phyloP scores from a whole-genome alignment of 768 basidiomycete genomes.

The Fibroporia radiculosa region DNA sequence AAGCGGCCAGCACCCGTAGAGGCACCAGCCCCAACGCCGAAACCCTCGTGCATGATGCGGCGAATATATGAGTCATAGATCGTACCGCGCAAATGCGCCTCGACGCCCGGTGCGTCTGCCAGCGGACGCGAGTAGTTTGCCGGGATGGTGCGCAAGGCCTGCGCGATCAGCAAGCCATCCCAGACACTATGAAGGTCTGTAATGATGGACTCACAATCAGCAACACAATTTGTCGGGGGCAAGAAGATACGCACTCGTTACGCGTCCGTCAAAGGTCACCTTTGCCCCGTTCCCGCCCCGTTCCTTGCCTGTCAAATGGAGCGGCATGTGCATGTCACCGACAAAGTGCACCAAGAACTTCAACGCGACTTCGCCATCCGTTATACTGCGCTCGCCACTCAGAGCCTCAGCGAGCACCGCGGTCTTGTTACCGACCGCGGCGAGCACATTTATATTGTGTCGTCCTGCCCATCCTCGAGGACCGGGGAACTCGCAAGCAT shows the following conservation, averaged over 20 bases:
- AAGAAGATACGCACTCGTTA: slow-evolving; percentile 48
- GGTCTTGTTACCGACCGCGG: slow-evolving; percentile 73
- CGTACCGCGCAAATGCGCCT: slow-evolving; percentile 50
- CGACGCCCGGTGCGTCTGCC: slow-evolving; percentile 49
- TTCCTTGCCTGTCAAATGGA: slow-evolving; percentile 85
- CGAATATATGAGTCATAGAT: slow-evolving; percentile 88
- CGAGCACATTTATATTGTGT: slow-evolving; percentile 59
- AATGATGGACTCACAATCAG: neutral
- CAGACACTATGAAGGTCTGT: slow-evolving; percentile 81
- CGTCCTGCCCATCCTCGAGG: slow-evolving; percentile 61
- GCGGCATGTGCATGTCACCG: slow-evolving; percentile 89
- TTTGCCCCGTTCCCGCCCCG: slow-evolving; percentile 81
- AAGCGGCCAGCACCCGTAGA: neutral
- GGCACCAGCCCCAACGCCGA: slow-evolving; percentile 38
- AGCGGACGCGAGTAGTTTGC: slow-evolving; percentile 73
- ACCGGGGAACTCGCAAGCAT: slow-evolving; percentile 74
- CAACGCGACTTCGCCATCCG: slow-evolving; percentile 41
- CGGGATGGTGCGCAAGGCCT: slow-evolving; percentile 66
- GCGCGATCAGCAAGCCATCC: slow-evolving; percentile 79
- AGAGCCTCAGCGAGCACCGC: slow-evolving; percentile 25
- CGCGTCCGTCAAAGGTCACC: slow-evolving; percentile 64
- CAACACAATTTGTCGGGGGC: neutral
- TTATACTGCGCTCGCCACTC: slow-evolving; percentile 5
- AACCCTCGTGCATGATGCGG: slow-evolving; percentile 79
- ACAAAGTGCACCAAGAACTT: slow-evolving; percentile 92